These are phyloP conservation scores for Aspergillus oerlinghausenensis DNA, from an alignment of 2,329 filamentous ascomycete species.

Conservation along the genomic window DNA sequence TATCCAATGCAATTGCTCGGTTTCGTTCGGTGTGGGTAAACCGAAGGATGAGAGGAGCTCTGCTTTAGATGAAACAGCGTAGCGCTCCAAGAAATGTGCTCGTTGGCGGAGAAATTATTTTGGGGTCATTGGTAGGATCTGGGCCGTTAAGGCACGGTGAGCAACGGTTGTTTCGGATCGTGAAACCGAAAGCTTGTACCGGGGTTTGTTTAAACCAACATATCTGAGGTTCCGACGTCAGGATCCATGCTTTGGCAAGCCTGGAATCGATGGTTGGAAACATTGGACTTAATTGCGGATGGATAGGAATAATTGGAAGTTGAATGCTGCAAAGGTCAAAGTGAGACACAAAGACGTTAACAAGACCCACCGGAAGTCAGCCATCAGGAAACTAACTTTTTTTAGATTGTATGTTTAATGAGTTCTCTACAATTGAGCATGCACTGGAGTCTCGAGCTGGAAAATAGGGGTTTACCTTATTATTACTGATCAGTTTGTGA, in stretches of 20 bases:
- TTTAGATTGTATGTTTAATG: not conserved
- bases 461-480: not conserved
- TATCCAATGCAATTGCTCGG: not conserved
- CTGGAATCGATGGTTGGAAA: not conserved
- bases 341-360: not conserved
- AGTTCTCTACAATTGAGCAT: not conserved
- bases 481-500: not conserved
- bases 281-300: not conserved
- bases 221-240: not conserved
- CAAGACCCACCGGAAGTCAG: not conserved
- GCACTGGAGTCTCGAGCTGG: not conserved
- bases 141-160: not conserved
- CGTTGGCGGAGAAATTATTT: not conserved
- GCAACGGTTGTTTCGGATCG: not conserved
- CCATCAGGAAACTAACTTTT: not conserved
- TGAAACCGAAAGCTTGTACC: not conserved
- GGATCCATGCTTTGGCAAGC: not conserved
- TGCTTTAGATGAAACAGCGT: not conserved
- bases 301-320: not conserved
- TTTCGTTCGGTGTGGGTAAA: not conserved
- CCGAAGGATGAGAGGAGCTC: not conserved
- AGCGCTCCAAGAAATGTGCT: not conserved
- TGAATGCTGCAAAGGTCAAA: not conserved
- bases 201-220: not conserved
- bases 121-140: not conserved